Evolutionary conservation across 192 early-diverging fungal species (phyloP), one percentile per base, ranked within the genome.

Genomic region (Kappamyces sp.): DNA sequence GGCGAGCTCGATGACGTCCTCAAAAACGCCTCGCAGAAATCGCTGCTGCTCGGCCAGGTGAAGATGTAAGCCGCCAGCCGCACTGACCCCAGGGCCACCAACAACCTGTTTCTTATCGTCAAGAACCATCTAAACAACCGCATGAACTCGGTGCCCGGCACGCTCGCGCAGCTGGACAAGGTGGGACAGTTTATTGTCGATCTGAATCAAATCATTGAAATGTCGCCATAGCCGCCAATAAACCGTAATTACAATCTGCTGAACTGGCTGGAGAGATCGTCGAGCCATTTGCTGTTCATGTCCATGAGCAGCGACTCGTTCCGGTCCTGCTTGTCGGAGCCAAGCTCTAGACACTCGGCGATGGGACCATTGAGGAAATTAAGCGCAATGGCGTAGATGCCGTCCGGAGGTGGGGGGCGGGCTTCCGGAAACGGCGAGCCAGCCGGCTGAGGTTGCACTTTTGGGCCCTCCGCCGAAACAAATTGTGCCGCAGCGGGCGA

Each of bases 31-130:
- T 80, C 73, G 8, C 68, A 75, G 47, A 83, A 83, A 60, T 71
- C 74, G 8, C 58, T 84, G 35, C 58, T 77, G 32, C 41, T 84
- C 1, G 82, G 82, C 31, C 82, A 84, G 51, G 74, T 83, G 63
- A 84, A 83, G 60, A 84, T 84, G 79, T 80, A 57, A 62, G 37
- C 12, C 9, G 10, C 23, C 55, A 36, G 3, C 3, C 54, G 5
- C 39, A 61, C 23, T 67, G 35, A 15, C 4, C 9, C 2, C 49
- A 79, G 76, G 80, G 82, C 82, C 2, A 76, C 74, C 0, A 79
- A 69, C 46, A 84, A 84, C 63, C 64, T 84, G 32, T 84, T 84
- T 64, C 66, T 66, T 32, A 60, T 84, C 39, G 82, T 84, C 15
- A 82, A 76, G 52, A 55, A 64, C 13, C 79, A 84, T 62, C 57